Base-by-base conservation (phyloP, 306 rosid species). In the Prunus campanulata region DNA sequence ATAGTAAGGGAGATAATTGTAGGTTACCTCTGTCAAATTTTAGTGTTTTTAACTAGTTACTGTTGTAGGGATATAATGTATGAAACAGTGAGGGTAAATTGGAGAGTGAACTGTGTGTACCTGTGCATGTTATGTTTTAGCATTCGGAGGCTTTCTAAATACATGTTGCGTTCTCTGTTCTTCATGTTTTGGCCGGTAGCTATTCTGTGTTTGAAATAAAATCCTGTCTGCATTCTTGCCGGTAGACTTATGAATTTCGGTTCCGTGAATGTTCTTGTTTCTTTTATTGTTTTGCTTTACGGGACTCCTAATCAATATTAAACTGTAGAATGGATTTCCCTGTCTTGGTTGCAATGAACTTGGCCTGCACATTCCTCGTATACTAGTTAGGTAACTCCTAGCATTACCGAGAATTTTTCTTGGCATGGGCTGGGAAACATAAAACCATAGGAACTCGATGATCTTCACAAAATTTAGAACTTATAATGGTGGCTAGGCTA, bases 1-100 rank as follows among this genome's bases (percentile, higher is more conserved):
- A 83, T 48, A 66, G 5, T 25, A 71, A 47, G 70, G 32, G 74
- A 52, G 68, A 64, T 46, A 44, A 49, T 22, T 77, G 72, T 78
- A 78, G 88, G 74, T 77, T 77, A 69, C 27, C 76, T 78, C 49
- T 68, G 71, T 79, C 29, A 25, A 69, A 79, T 64, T 81, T 86
- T 86, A 78, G 66, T 80, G 87, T 82, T 85, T 85, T 88, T 92
- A 68, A 79, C 67, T 88, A 77, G 83, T 83, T 83, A 50, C 82
- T 83, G 78, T 77, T 67, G 77, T 88, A 86, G 93, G 90, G 88
- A 79, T 88, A 85, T 85, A 84, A 72, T 76, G 78, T 79, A 77
- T 69, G 80, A 82, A 89, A 77, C 87, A 78, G 77, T 62, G 78
- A 66, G 81, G 83, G 83, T 56, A 77, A 83, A 63, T 47, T 74